phyloP scores from a whole-genome alignment of 1,139 yeast genomes.

The Taphrina confusa region DNA sequence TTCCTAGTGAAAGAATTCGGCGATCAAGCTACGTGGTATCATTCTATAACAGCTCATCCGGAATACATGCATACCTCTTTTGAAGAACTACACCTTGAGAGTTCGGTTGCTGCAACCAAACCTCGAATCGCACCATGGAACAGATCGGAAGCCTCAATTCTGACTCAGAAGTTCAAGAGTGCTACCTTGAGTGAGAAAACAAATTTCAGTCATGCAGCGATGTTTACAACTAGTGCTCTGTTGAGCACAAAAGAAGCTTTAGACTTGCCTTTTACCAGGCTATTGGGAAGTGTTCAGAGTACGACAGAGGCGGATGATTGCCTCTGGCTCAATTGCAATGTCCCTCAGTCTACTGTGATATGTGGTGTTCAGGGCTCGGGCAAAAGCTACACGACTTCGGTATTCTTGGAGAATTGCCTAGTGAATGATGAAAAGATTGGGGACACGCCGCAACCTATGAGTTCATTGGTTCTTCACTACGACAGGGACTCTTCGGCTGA shows the following conservation, averaged over 20 bases:
- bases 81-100: background rate
- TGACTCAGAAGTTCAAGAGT: background rate
- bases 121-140: background rate
- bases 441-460: background rate
- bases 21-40: too few relatives aligned
- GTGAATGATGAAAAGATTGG: background rate
- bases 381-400: background rate
- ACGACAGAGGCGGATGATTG: background rate
- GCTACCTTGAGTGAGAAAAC: background rate
- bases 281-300: background rate
- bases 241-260: background rate
- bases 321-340: conserved; percentile 1
- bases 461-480: background rate
- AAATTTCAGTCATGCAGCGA: background rate
- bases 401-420: background rate
- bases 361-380: conserved; percentile 2
- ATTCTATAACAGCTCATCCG: background rate
- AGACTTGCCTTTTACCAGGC: background rate
- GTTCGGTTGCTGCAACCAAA: too few relatives aligned
- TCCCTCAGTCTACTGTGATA: background rate
- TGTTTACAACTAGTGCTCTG: background rate
- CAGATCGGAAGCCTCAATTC: background rate
- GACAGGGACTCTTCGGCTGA: background rate
- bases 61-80: background rate
- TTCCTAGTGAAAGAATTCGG: too few relatives aligned